Base-by-base conservation (phyloP, 139 green algal species). In the Asterochloris sp. region DNA sequence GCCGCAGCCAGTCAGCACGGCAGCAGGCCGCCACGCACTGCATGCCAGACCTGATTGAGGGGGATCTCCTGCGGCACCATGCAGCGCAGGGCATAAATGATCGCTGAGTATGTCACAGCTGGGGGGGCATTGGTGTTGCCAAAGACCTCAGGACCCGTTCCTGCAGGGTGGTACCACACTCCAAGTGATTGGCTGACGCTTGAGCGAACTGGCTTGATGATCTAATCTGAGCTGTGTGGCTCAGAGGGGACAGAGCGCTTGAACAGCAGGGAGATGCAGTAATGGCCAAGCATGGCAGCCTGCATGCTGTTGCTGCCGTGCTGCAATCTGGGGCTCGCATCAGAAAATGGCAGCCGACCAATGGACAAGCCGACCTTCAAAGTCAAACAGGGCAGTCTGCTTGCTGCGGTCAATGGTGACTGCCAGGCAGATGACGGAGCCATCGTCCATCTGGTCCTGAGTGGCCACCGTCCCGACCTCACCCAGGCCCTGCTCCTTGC, bases 101-200 rank as follows among this genome's bases (percentile, higher is more conserved):
- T 93, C 63, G 96, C 96, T 13, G 92, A 96, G 79, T 91, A 92
- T 0, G 94, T 95, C 26, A 99, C 96, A 0, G 96, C 96, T 14
- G 90, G 91, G 0, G 96, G 96, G 12, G 96, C 96, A 83, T 99
- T 99, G 86, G 89, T 94, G 89, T 99, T 99, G 86, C 93, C 96
- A 84, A 92, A 93, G 76, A 98, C 95, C 89, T 99, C 91, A 12
- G 90, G 92, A 17, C 93, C 92, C 68, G 91, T 93, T 67, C 83
- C 86, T 77, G 84, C 60, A 75, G 23, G 10, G 62, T 54, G 38
- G 38, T 2, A 6, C 6, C 38, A 54, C 38, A 54, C 38, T 54
- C 38, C 38, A 54, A 54, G 38, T 54, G 38, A 54, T 10, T 10
- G 38, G 38, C 38, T 54, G 38, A 54, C 38, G 6, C 4, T 54